Evolutionary conservation across 805 yeast species (phyloP), one percentile per base, ranked within the genome.

Genomic region (Wickerhamiella alocasiicola): DNA sequence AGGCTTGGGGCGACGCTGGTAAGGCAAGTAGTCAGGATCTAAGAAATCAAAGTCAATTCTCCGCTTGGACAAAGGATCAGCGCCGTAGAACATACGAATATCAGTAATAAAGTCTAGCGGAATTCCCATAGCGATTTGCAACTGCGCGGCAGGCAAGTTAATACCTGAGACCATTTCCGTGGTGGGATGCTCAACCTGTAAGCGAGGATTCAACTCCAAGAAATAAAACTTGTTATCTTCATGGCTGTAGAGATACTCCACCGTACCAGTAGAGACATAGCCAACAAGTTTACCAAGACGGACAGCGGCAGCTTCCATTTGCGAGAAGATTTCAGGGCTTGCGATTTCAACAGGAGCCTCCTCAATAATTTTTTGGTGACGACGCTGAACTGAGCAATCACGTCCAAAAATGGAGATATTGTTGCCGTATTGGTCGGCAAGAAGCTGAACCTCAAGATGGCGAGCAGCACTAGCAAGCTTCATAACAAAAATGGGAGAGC

Each of bases 81-180:
- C 93, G 51, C 98, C 98, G 59, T 88, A 91, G 54, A 81, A 69
- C 49, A 83, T 66, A 62, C 99, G 76, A 56, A 91, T 93, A 60
- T 91, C 98, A 55, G 80, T 74, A 54, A 91, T 81, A 66, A 94
- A 74, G 63, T 91, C 93, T 71, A 91, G 77, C 49, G 98, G 97
- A 46, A 91, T 75, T 74, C 99, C 99, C 99, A 91, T 91, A 48
- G 98, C 97, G 64, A 91, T 83, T 67, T 91, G 98, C 51, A 91
- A 74, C 67, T 91, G 98, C 28, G 99, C 95, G 44, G 96, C 94
- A 21, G 99, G 99, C 60, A 91, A 71, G 59, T 91, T 93, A 41
- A 91, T 96, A 50, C 98, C 98, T 18, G 94, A 80, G 43, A 85
- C 98, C 99, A 91, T 91, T 68, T 91, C 99, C 30, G 98, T 91